phyloP scores from a whole-genome alignment of 768 basidiomycete species.

The Suillus subaureus region DNA sequence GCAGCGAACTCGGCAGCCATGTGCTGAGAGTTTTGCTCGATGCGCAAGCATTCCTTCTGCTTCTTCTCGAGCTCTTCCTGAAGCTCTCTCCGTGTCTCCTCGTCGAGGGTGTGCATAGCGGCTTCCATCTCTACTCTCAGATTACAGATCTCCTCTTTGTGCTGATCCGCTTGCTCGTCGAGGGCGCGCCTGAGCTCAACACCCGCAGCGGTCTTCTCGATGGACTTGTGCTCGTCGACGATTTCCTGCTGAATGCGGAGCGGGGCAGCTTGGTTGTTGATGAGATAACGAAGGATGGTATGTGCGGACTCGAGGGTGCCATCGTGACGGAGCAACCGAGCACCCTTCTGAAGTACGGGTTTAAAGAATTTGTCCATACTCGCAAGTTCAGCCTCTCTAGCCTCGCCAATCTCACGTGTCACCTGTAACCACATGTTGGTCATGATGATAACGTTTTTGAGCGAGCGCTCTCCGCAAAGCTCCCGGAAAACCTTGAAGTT shows the following conservation, averaged over 20 bases:
- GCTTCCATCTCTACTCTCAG: constrained; percentile 51
- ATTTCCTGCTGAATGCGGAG: constrained; percentile 59
- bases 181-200: constrained; percentile 52
- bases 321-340: constrained; percentile 44
- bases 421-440: constrained; percentile 58
- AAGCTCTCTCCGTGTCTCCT: constrained; percentile 46
- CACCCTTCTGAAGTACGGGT: constrained; percentile 51
- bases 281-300: constrained; percentile 43
- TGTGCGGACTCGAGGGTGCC: constrained; percentile 44
- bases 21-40: constrained; percentile 41
- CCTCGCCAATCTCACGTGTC: constrained; percentile 36
- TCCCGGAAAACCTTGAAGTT: constrained; percentile 54
- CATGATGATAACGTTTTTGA: constrained; percentile 52
- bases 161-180: constrained; percentile 46
- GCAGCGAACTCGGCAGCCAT: constrained; percentile 41
- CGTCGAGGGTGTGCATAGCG: constrained; percentile 46
- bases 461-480: constrained; percentile 53
- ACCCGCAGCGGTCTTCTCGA: constrained; percentile 56
- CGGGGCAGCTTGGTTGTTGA: constrained; percentile 41
- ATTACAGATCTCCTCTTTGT: constrained; percentile 48
- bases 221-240: constrained; percentile 47
- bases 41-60: constrained; percentile 43
- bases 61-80: constrained; percentile 45
- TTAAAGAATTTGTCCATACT: constrained; percentile 50
- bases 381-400: constrained; percentile 48